Conservation (phyloP, 2,329 filamentous ascomycete genomes). For the Penicillium hesseltinei region DNA sequence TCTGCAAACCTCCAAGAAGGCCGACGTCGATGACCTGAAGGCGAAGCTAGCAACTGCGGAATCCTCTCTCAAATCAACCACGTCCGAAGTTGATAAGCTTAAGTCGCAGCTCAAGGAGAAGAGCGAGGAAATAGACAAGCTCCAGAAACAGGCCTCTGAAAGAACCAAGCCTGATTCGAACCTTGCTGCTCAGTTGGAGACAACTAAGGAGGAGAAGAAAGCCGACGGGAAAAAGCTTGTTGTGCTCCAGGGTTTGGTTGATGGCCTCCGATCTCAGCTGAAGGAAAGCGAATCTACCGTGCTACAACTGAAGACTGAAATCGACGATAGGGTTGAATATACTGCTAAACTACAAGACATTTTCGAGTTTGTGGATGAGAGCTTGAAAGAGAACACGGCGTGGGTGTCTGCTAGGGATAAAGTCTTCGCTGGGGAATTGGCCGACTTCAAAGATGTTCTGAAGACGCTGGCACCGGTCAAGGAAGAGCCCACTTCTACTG, state of each 20-base stretch:
- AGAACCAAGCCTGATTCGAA: conserved; percentile 25
- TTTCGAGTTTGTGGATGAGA: conserved; percentile 43
- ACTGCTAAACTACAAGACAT: conserved; percentile 34
- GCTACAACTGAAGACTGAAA: conserved; percentile 45
- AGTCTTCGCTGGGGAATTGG: conserved; percentile 32
- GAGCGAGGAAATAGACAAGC: conserved; percentile 38
- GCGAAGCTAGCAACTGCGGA: conserved; percentile 36
- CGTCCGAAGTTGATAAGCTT: conserved; percentile 33
- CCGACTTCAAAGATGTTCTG: conserved; percentile 36
- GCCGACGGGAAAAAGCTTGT: conserved; percentile 52
- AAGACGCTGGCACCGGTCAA: conserved; percentile 31
- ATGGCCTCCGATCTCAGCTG: conserved; percentile 54
- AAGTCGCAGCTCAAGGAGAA: conserved; percentile 43
- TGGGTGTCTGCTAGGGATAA: conserved; percentile 39
- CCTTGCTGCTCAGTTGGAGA: conserved; percentile 32
- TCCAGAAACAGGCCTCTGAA: conserved; percentile 31
- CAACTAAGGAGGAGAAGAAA: conserved; percentile 37
- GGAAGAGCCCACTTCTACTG: conserved; percentile 9
- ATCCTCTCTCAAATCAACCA: conserved; percentile 30
- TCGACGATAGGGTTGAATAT: conserved; percentile 40
- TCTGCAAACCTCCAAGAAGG: conserved; percentile 42
- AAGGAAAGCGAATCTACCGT: conserved; percentile 54
- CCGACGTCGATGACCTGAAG: conserved; percentile 45
- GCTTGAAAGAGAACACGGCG: conserved; percentile 33
- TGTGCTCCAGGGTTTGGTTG: conserved; percentile 56